These are phyloP conservation scores for Penicillium sp. DNA, from an alignment of 2,329 filamentous ascomycete genomes.

Conservation along the genomic window DNA sequence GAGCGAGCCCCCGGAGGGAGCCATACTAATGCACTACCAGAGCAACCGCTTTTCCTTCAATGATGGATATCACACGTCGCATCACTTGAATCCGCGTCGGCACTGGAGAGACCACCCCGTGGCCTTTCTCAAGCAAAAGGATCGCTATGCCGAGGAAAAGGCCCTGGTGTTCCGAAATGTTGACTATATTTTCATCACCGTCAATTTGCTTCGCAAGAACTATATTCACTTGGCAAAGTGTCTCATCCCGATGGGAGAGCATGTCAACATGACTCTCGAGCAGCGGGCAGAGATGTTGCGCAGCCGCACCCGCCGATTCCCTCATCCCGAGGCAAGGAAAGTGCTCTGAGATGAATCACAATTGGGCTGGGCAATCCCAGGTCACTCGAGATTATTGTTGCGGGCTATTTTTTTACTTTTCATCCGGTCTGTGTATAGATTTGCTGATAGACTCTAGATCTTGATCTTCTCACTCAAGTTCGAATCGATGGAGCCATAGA, in stretches of 20 bases:
- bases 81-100: slow-evolving; percentile 72
- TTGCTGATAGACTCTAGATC: no score
- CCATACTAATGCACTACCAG: slow-evolving; percentile 43
- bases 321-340: slow-evolving; percentile 22
- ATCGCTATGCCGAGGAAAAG: slow-evolving; percentile 62
- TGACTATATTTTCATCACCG: slow-evolving; percentile 73
- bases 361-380: no score
- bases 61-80: slow-evolving; percentile 62
- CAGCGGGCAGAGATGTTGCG: slow-evolving; percentile 63
- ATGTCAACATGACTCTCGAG: slow-evolving; percentile 63
- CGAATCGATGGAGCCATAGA: no score
- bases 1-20: no score
- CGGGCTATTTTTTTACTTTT: no score
- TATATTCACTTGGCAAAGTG: slow-evolving; percentile 67
- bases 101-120: slow-evolving; percentile 80
- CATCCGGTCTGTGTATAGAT: no score
- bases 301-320: slow-evolving; percentile 64
- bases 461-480: no score
- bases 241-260: slow-evolving; percentile 70
- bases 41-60: slow-evolving; percentile 68
- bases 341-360: neutral
- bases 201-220: slow-evolving; percentile 66
- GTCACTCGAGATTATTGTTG: no score
- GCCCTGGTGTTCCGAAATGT: slow-evolving; percentile 78
- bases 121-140: slow-evolving; percentile 68